Evolutionary conservation across 305 asterid species (phyloP), one percentile per base, ranked within the genome.

Genomic region (Caryopteris hybrid): DNA sequence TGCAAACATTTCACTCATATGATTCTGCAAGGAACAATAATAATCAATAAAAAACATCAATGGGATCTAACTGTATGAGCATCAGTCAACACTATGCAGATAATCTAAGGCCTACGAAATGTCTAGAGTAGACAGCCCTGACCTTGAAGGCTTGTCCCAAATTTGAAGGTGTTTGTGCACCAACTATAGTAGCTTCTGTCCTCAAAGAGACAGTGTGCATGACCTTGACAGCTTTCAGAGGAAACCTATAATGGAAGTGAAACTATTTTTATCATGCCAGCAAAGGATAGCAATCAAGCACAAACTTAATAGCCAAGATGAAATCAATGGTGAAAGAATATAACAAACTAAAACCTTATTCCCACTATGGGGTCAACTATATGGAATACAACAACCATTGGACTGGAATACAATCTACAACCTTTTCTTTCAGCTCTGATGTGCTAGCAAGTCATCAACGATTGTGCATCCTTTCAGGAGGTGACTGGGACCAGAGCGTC

Each of bases 1-100:
- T 43, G 97, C 99, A 80, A 93, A 93, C 96, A 93, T 91, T 73
- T 93, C 99, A 2, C 99, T 93, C 97, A 87, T 93, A 63, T 88
- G 99, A 68, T 93, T 93, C 99, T 93, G 96, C 79, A 76, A 42
- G 79, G 58, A 70, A 73, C 36, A 73, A 66, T 65, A 61, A 33
- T 50, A 42, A 39, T 11, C 45, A 63, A 57, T 58, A 60, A 70
- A 42, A 6, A 41, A 68, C 38, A 42, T 27, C 64, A 59, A 41
- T 22, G 25, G 60, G 64, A 53, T 52, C 42, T 29, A 27, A 3
- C 56, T 23, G 65, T 38, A 66, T n/a, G n/a, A 48, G 68, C 50
- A 58, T 50, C 39, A n/a, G 41, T 43, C 16, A 48, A 22, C 25
- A 57, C 14, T 52, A n/a, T 47, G 70, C 8, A 69, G 17, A 66